Evolutionary conservation across 805 yeast genomes (phyloP), one percentile per base, ranked within the genome.

Genomic region (Teunomyces aglyptinius): DNA sequence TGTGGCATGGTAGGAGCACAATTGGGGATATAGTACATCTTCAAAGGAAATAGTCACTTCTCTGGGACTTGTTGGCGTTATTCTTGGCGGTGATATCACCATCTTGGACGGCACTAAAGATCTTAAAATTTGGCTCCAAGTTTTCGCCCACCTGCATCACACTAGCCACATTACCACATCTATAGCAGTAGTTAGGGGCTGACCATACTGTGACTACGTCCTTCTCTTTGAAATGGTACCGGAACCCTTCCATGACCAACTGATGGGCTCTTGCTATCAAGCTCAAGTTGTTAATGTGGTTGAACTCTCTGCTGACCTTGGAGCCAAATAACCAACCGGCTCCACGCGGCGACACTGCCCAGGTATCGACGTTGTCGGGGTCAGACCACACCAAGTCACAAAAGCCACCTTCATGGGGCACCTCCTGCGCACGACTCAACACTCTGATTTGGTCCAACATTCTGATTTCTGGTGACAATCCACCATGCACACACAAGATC

Each of bases 281-380:
- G 53, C 81, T 82, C 50, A 94, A 73, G 53, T 90, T 90, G 64
- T 94, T 92, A 46, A 92, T 95, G 66, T 94, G 96, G 69, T 92
- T 94, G 70, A 94, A 94, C 67, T 94, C 98, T 48, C 97, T 73
- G 13, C 96, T 94, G 19, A 94, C 97, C 64, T 86, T 86, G 38
- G 90, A 81, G 19, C 99, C 99, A 65, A 92, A 92, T 44, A 92
- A 71, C 98, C 98, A 92, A 10, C 99, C 99, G 0, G 99, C 99
- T 51, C 99, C 99, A 61, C 99, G 80, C 27, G 97, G 97, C 22
- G 95, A 85, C 16, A 94, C 96, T 18, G 96, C 97, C 99, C 99
- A 92, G 10, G 96, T 89, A 57, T 89, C 97, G 38, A 91, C 96
- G 59, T 91, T 91, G 64, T 92, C 98, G 1, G 99, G 99, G 62